phyloP scores from a whole-genome alignment of 495 filamentous ascomycete genomes.

The Clohesyomyces aquaticus region DNA sequence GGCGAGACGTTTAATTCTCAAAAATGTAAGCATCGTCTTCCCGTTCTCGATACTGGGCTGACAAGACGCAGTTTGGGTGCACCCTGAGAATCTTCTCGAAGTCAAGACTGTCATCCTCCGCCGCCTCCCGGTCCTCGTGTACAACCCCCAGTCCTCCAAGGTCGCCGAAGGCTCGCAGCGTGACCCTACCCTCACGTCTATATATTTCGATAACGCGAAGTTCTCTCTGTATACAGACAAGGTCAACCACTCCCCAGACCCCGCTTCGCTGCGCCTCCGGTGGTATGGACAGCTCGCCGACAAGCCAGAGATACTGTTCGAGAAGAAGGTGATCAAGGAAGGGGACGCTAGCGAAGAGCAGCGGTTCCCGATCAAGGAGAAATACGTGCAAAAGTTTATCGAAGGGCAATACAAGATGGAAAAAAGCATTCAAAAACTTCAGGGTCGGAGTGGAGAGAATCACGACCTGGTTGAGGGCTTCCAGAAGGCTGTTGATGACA shows the following conservation, averaged over 20 bases:
- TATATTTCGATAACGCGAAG: constrained; percentile 89
- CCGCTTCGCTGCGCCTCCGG: constrained; percentile 80
- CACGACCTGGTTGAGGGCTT: constrained; percentile 68
- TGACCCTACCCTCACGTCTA: constrained; percentile 89
- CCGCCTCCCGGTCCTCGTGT: constrained; percentile 85
- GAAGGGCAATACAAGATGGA: constrained; percentile 89
- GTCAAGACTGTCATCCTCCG: constrained; percentile 93
- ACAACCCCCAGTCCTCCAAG: constrained; percentile 82
- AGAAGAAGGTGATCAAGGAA: constrained; percentile 84
- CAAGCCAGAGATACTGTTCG: constrained; percentile 76
- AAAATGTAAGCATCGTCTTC: constrained; percentile 66
- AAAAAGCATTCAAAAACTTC: constrained; percentile 81
- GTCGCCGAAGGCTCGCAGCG: constrained; percentile 72
- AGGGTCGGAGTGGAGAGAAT: constrained; percentile 64
- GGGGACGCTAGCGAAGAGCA: constrained; percentile 69
- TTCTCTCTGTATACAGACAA: constrained; percentile 87
- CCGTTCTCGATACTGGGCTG: constrained; percentile 2
- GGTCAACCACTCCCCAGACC: constrained; percentile 73
- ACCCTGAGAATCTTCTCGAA: constrained; percentile 90
- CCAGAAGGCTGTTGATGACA: constrained; percentile 70
- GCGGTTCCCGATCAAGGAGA: constrained; percentile 84
- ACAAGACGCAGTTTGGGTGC: constrained; percentile 76
- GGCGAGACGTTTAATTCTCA: constrained; percentile 80
- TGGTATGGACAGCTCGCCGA: constrained; percentile 88
- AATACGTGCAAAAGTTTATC: constrained; percentile 89